A percentile compares a stretch with the other conserved stretches of the same genome.
Evolutionary conservation across 2,329 filamentous ascomycete genomes (phyloP).

Genomic region (Calonectria montana): DNA sequence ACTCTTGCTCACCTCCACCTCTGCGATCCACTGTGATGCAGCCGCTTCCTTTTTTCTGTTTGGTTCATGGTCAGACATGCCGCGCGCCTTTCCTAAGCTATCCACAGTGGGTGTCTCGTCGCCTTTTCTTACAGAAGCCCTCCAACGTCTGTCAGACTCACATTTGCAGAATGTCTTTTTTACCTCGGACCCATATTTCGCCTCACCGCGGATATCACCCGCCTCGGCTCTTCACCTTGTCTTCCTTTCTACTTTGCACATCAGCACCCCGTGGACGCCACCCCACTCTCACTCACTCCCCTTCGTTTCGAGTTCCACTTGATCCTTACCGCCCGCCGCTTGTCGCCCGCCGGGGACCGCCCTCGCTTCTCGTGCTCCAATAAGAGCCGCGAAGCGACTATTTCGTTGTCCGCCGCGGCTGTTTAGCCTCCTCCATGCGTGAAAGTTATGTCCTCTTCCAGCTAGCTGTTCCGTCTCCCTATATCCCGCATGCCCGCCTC

Average conservation of each 20-base stretch:
- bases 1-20: constrained; percentile 1
- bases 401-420: constrained; percentile 28
- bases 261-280: background rate
- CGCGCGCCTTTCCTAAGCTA: constrained; percentile 7
- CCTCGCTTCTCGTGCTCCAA: constrained; percentile 12
- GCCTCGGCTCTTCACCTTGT: constrained; percentile 1
- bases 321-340: constrained; percentile 14
- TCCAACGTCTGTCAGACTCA: constrained; percentile 17
- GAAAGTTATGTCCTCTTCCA: constrained; percentile 38
- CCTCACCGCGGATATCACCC: constrained; percentile 14
- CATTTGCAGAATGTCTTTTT: background rate
- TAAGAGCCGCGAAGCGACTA: constrained; percentile 14
- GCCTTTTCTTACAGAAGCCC: background rate
- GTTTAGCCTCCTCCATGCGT: constrained; percentile 20
- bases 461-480: constrained; percentile 27
- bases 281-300: background rate
- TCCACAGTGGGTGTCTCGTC: background rate
- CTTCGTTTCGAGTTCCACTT: background rate
- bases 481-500: background rate
- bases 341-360: constrained; percentile 18
- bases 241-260: background rate
- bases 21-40: constrained; percentile 21
- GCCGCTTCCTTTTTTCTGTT: background rate
- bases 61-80: constrained; percentile 16
- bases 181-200: constrained; percentile 13